phyloP scores from a whole-genome alignment of 345 rosid species.

The Salix udensis region DNA sequence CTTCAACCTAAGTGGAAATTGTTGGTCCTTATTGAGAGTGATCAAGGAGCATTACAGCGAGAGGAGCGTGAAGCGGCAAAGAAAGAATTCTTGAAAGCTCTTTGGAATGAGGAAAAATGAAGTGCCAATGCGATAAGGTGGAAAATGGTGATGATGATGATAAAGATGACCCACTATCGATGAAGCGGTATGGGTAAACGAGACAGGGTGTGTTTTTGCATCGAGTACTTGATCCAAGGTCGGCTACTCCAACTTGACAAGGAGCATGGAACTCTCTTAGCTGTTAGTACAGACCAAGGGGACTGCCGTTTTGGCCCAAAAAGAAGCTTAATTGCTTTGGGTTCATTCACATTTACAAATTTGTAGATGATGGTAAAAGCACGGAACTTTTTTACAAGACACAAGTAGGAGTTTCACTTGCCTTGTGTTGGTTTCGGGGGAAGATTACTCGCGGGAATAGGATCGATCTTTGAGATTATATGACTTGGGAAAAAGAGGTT shows the following conservation, averaged over 20 bases:
- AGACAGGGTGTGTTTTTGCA: no score
- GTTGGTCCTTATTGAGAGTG: conserved; percentile 83
- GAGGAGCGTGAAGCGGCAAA: conserved; percentile 96
- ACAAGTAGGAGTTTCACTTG: conserved; percentile 90
- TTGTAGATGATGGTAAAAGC: no score
- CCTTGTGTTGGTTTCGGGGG: conserved; percentile 89
- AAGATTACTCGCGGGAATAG: no score
- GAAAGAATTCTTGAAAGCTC: conserved; percentile 80
- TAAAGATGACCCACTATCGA: conserved; percentile 72
- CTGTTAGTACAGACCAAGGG: conserved; percentile 89
- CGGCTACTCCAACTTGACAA: conserved; percentile 79
- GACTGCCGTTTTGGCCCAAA: conserved; percentile 87
- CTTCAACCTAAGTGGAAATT: conserved; percentile 73
- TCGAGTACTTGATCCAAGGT: conserved; percentile 87
- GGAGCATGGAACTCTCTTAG: conserved; percentile 85
- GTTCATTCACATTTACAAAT: conserved; percentile 76
- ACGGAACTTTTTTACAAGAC: conserved; percentile 92
- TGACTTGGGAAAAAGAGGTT: no score
- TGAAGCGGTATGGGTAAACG: conserved; percentile 97
- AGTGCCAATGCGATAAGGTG: conserved; percentile 56
- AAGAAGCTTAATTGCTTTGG: conserved; percentile 59
- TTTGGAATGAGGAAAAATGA: conserved; percentile 75
- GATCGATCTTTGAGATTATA: no score
- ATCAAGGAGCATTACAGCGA: conserved; percentile 90
- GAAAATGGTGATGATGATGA: conserved; percentile 79